phyloP scores from a whole-genome alignment of 2,329 filamentous ascomycete genomes.

The Sclerotinia minor region DNA sequence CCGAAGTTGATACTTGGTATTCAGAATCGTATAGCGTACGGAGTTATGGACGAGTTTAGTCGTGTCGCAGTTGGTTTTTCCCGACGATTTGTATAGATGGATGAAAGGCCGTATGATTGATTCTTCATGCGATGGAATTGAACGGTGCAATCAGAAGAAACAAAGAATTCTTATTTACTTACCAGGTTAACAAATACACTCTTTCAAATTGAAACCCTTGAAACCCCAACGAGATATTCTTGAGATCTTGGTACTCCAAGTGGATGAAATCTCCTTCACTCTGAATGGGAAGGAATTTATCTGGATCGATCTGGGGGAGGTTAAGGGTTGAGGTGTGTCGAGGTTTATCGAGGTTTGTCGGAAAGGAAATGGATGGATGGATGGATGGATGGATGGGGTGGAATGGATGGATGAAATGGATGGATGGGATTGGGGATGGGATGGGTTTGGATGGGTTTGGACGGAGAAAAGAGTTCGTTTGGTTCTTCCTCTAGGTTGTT shows the following conservation, averaged over 20 bases:
- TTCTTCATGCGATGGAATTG: background rate
- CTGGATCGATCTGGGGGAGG: background rate
- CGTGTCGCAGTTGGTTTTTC: constrained; percentile 7
- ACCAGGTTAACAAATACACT: constrained; percentile 11
- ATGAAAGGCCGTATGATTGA: background rate
- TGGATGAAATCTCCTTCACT: background rate
- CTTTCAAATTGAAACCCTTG: background rate
- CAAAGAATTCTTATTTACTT: background rate
- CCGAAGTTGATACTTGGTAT: background rate
- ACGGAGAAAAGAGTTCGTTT: constrained; percentile 7
- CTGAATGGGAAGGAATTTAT: constrained; percentile 5
- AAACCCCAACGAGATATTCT: background rate
- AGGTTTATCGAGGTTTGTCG: background rate
- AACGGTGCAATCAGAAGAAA: background rate
- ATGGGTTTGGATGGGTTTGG: constrained; percentile 1
- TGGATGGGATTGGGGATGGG: constrained; percentile 3
- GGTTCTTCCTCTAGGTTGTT: constrained; percentile 8
- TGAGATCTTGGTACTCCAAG: background rate
- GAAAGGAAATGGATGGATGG: constrained; percentile 17
- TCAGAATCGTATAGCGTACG: background rate
- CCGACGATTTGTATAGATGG: background rate
- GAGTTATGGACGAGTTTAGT: background rate
- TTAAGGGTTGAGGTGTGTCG: background rate
- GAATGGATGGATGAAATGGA: constrained; percentile 9
- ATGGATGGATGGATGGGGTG: constrained; percentile 8